Base-by-base conservation (phyloP, 306 rosid species). In the Glycine soja region DNA sequence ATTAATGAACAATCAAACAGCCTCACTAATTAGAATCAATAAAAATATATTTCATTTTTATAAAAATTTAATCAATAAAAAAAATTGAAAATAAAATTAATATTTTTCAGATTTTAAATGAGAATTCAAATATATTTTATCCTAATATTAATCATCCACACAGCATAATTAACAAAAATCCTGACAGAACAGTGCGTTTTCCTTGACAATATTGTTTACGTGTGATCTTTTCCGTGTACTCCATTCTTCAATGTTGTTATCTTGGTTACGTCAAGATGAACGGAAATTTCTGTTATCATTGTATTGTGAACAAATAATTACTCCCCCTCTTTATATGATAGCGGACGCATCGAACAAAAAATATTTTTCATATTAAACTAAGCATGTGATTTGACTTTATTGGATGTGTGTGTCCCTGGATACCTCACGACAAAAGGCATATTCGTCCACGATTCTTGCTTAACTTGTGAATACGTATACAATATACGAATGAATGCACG, bases 361-460 rank as follows among this genome's bases (percentile, higher is more conserved):
- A 59, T 12, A 45, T 75, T 36, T 32, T 19, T 58, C 10, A 58
- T 19, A 18, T 40, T 12, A 6, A 24, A 42, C 32, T 12, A 59
- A 59, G 50, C 19, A 34, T 15, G 6, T 32, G 62, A 48, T 51
- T 77, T 65, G 74, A 51, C 74, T 65, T 77, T 18, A 15, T 34
- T 32, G 50, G 63, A 50, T 8, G 18, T 8, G 11, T 5, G 6
- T 48, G 8, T 42, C n/a, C 70, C 54, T 7, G 7, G 13, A 10
- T 65, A 48, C 64, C 12, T 63, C 73, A 63, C 51, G 8, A 6
- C 51, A 45, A 42, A 79, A 58, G 69, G 77, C 63, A 79, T 79
- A 70, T 70, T 79, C 61, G 71, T 8, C 68, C 45, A 2, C 11
- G n/a, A 0, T 67, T 78, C 75, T 40, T 43, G 11, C 66, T 43